Evolutionary conservation across 352 stramenopile genomes (phyloP), one percentile per base, ranked within the genome.

Genomic region (Phytophthora rubi): DNA sequence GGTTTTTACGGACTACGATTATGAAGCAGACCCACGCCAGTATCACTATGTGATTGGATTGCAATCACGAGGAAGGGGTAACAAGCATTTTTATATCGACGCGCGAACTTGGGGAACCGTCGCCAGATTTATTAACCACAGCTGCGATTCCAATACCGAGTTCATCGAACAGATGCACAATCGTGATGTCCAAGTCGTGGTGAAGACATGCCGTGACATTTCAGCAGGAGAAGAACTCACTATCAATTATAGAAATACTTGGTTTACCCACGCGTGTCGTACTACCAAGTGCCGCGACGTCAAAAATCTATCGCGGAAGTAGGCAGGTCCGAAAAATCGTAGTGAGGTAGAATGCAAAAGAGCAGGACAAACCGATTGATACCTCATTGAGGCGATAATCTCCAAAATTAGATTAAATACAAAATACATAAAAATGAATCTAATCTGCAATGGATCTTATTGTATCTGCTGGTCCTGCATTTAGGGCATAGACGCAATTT

Each of bases 41-140:
- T 18, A 44, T 6, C 23, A 42, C 21, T 62, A 53, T 16, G 39
- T 62, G 1, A 15, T 61, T 12, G 6, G 15, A 6, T 6, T 53
- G 2, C 37, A 53, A 15, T 23, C 39, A 2, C 30, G 21, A n/a
- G 54, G 54, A 8, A 13, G 18, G 12, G 37, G 37, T 6, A 42
- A 61, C 54, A 61, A 52, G 39, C 52, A 53, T 18, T 9, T 51
- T 3, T 61, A 28, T 23, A 52, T 61, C 15, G 37, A 61, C 13
- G 54, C 54, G 2, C 18, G 53, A 26, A n/a, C 23, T 8, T 59
- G 35, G 53, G 53, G 53, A 35, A 42, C 8, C 35, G 28, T 49
- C 7, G 48, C 48, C 3, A 30, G 18, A 5, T 53, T 53, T 9
- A 53, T 53, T 8, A 53, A 53, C 12, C 15, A 61, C 54, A 28